A percentile compares a stretch with the other conserved stretches of the same genome.
Conservation (phyloP, 1,139 yeast species). For the Pichia sp. region DNA sequence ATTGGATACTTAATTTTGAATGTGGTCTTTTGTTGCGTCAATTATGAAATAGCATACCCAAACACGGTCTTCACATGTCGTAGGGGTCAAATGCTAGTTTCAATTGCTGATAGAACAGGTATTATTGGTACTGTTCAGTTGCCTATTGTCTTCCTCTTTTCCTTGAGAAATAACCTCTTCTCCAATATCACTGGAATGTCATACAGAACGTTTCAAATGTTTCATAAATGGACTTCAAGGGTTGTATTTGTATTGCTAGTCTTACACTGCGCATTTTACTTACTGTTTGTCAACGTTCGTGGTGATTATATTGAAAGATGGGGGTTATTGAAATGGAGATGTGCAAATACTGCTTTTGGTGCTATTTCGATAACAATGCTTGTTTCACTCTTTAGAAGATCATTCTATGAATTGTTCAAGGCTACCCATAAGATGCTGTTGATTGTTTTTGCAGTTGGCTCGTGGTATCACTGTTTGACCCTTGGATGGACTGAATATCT, state of each 20-base stretch:
- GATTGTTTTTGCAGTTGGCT: slow-evolving; percentile 40
- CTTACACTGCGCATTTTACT: slow-evolving; percentile 40
- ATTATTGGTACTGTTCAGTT: slow-evolving; percentile 50
- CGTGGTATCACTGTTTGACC: slow-evolving; percentile 45
- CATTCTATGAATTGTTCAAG: slow-evolving; percentile 45
- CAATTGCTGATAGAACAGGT: slow-evolving; percentile 61
- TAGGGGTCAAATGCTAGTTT: slow-evolving; percentile 29
- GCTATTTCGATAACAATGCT: slow-evolving; percentile 31
- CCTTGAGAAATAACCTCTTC: slow-evolving; percentile 59
- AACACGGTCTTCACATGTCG: slow-evolving; percentile 30
- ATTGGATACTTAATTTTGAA: slow-evolving; percentile 26
- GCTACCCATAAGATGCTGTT: slow-evolving; percentile 40
- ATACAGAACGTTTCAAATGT: slow-evolving; percentile 52
- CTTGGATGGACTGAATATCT: slow-evolving; percentile 49
- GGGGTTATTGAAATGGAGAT: slow-evolving; percentile 38
- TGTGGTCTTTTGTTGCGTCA: slow-evolving; percentile 27
- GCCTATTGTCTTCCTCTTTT: slow-evolving; percentile 55
- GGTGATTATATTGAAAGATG: slow-evolving; percentile 41
- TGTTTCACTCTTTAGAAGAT: slow-evolving; percentile 35
- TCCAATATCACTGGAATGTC: slow-evolving; percentile 57
- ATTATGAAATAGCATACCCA: slow-evolving; percentile 27
- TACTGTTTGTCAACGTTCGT: slow-evolving; percentile 35
- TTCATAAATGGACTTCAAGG: slow-evolving; percentile 59
- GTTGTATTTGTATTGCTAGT: slow-evolving; percentile 38
- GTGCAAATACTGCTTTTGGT: slow-evolving; percentile 35